Conservation (phyloP, 1,284 basidiomycete genomes). For the Microbotryomycetes sp. region DNA sequence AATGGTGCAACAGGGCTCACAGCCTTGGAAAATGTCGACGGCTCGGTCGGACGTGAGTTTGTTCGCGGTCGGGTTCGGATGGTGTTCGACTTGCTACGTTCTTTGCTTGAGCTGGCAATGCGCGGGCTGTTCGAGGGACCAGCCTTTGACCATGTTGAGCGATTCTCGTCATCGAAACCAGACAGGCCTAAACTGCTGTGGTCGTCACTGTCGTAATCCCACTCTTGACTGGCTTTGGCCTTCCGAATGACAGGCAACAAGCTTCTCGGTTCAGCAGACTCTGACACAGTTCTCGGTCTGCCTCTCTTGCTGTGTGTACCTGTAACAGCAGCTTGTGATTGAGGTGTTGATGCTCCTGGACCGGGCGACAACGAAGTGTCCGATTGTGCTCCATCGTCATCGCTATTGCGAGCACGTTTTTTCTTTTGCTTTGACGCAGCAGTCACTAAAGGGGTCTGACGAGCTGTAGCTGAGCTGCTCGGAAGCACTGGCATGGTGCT, state of each 20-base stretch:
- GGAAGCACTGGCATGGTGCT: conserved; percentile 7
- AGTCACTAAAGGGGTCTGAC: too few species aligned
- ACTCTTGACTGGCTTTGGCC: background rate
- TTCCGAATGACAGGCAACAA: background rate
- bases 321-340: background rate
- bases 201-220: background rate
- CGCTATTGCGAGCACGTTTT: background rate
- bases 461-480: too few species aligned
- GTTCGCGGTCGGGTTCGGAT: too few species aligned
- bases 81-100: too few species aligned
- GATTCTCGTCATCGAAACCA: background rate
- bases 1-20: background rate
- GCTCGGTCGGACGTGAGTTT: too few species aligned
- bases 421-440: background rate
- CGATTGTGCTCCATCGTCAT: background rate
- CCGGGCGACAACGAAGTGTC: background rate
- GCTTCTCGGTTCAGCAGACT: background rate
- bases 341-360: background rate
- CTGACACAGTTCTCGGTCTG: background rate
- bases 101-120: too few species aligned
- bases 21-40: too few species aligned
- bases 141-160: too few species aligned
- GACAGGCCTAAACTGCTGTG: background rate
- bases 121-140: too few species aligned
- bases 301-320: background rate